Evolutionary conservation across 345 rosid species (phyloP).

Genomic region (Angophora floribunda): DNA sequence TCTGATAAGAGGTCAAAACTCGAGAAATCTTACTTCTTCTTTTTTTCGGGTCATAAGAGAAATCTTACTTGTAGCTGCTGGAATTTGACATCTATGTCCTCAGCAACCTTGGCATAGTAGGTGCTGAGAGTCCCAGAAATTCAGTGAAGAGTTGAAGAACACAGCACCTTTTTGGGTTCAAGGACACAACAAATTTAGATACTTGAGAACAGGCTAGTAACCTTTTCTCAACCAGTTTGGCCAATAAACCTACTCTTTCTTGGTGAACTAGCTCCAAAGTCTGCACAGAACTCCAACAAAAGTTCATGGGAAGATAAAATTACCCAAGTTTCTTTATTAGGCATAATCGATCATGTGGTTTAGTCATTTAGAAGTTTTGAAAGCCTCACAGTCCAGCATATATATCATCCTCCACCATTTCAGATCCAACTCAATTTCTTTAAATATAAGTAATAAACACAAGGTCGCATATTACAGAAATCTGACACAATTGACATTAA

Average conservation of each 20-base stretch:
- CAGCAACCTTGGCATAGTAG: conserved; percentile 39
- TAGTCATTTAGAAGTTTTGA: neutral
- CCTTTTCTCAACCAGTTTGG: conserved; percentile 48
- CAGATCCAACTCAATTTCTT: too few relatives aligned
- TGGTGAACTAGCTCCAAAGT: conserved; percentile 57
- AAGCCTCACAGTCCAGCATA: neutral
- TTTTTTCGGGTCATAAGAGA: too few relatives aligned
- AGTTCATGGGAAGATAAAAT: neutral
- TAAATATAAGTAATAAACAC: too few relatives aligned
- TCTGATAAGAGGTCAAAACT: neutral
- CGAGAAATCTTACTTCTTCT: conserved; percentile 22
- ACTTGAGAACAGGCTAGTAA: conserved; percentile 4
- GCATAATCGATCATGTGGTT: neutral
- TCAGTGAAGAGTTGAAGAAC: neutral
- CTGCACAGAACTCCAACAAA: conserved; percentile 9
- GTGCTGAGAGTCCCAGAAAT: conserved; percentile 22
- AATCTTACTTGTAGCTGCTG: conserved; percentile 23
- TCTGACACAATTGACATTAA: neutral
- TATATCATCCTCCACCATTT: neutral
- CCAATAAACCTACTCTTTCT: conserved; percentile 43
- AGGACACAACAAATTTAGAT: neutral
- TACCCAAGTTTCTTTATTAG: neutral
- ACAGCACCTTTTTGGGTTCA: neutral
- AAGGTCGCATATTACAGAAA: neutral
- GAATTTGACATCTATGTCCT: conserved; percentile 33